Evolutionary conservation across 805 yeast species (phyloP).

Genomic region (Yamadazyma nakazawae): DNA sequence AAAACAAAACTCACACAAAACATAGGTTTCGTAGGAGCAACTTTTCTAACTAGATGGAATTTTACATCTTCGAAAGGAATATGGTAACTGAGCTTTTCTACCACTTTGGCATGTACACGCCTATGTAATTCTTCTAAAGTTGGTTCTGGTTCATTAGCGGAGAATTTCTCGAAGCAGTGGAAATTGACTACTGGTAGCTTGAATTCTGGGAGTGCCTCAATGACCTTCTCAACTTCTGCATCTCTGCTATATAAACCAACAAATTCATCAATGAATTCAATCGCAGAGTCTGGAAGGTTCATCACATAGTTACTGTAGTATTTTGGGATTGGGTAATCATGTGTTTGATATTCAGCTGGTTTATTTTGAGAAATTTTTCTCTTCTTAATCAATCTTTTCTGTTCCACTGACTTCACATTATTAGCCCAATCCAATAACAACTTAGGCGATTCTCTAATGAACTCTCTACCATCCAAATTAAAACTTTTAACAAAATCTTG

Average conservation of each 20-base stretch:
- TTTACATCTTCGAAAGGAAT: constrained; percentile 47
- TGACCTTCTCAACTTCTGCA: constrained; percentile 32
- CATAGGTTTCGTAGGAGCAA: constrained; percentile 97
- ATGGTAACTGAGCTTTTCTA: constrained; percentile 44
- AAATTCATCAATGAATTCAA: constrained; percentile 75
- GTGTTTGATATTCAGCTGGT: constrained; percentile 23
- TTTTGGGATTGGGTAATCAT: constrained; percentile 44
- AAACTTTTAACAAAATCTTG: constrained; percentile 53
- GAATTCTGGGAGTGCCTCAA: constrained; percentile 42
- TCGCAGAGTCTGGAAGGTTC: constrained; percentile 94
- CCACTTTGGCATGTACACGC: constrained; percentile 56
- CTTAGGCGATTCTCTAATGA: constrained; percentile 60
- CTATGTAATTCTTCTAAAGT: constrained; percentile 59
- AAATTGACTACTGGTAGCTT: constrained; percentile 76
- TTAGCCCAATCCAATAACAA: constrained; percentile 47
- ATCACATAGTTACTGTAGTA: constrained; percentile 74
- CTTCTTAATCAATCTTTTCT: constrained; percentile 32
- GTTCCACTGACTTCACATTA: constrained; percentile 29
- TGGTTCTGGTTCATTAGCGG: constrained; percentile 73
- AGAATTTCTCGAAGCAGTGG: constrained; percentile 89
- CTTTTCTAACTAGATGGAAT: constrained; percentile 87
- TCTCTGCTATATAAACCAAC: constrained; percentile 60
- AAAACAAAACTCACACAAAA: constrained; percentile 78
- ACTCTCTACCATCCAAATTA: constrained; percentile 80
- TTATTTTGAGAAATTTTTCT: constrained; percentile 37